Conservation (phyloP, 2,329 filamentous ascomycete species). For the Hypoxylon sp. region DNA sequence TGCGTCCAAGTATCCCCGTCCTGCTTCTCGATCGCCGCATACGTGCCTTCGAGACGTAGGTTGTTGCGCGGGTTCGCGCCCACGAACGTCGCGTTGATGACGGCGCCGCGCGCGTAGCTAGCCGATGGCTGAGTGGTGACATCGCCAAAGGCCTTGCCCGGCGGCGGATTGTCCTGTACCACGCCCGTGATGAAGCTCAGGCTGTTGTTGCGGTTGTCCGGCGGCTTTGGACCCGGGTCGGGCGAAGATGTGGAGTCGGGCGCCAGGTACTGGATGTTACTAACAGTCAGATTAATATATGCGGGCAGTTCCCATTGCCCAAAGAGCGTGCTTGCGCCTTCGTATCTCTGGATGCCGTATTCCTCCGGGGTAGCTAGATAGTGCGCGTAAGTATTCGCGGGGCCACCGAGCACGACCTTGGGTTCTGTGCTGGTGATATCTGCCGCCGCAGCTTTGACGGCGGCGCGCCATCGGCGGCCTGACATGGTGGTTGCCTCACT, state of each 20-base stretch:
- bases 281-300: conserved; percentile 88
- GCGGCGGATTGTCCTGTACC: conserved; percentile 77
- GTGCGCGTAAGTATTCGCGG: conserved; percentile 90
- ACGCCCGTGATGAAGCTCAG: conserved; percentile 86
- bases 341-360: conserved; percentile 88
- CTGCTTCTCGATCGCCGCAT: conserved; percentile 79
- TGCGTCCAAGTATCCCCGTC: conserved; percentile 70
- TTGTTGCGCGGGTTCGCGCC: conserved; percentile 94
- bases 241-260: conserved; percentile 61
- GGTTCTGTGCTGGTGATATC: conserved; percentile 66
- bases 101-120: conserved; percentile 72
- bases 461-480: conserved; percentile 85
- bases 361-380: conserved; percentile 86
- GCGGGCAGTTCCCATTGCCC: conserved; percentile 86
- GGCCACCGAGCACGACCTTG: conserved; percentile 84
- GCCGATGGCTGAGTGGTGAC: conserved; percentile 69
- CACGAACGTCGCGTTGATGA: conserved; percentile 79
- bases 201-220: conserved; percentile 82
- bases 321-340: conserved; percentile 93
- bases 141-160: conserved; percentile 79
- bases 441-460: conserved; percentile 68
- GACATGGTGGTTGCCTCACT: conserved; percentile 94
- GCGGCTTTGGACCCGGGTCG: conserved; percentile 74
- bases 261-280: conserved; percentile 76
- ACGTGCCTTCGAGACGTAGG: conserved; percentile 82